Evolutionary conservation across 495 filamentous ascomycete genomes (phyloP).

Genomic region (Sordaria brevicollis): DNA sequence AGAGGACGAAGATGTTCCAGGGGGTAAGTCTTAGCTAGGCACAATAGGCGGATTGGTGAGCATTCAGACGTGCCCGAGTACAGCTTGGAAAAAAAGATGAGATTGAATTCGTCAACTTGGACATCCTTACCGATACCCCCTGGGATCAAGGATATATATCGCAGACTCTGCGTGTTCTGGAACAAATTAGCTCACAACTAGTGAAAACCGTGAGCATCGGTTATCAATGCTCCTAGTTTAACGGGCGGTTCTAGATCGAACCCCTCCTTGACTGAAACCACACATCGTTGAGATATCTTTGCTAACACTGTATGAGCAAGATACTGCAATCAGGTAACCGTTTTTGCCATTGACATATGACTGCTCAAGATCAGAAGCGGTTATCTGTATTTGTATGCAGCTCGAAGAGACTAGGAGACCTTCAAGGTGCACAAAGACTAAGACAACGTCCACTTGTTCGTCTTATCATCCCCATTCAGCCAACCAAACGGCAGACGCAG

Average conservation of each 20-base stretch:
- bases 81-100: no score
- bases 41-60: no score
- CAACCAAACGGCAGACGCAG: not conserved
- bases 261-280: not conserved
- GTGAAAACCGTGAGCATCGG: not conserved
- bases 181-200: not conserved
- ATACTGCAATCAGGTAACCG: not conserved
- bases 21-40: not conserved
- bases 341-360: not conserved
- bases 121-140: not conserved
- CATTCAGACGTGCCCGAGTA: no score
- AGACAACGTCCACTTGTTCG: not conserved
- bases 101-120: no score
- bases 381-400: not conserved
- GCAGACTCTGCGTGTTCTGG: not conserved
- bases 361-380: not conserved
- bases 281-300: not conserved
- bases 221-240: not conserved
- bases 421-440: not conserved
- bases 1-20: slow-evolving; percentile 27
- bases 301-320: not conserved
- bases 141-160: not conserved
- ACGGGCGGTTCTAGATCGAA: not conserved
- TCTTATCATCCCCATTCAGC: not conserved
- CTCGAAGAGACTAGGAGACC: not conserved